A percentile compares a stretch with the other conserved stretches of the same genome.
phyloP scores from a whole-genome alignment of 1,139 yeast species.

The Hanseniaspora uvarum region DNA sequence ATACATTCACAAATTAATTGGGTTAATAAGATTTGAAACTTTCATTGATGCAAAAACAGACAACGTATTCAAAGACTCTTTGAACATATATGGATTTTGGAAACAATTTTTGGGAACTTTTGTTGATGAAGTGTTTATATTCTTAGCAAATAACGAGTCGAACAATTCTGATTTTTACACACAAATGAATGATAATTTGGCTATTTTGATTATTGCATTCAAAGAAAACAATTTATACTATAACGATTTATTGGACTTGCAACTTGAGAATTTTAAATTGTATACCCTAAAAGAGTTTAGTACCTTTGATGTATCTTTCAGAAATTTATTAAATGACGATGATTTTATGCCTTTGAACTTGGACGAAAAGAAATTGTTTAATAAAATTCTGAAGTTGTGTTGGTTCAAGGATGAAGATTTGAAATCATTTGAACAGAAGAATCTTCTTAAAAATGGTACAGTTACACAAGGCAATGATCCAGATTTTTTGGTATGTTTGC shows the following conservation, averaged over 20 bases:
- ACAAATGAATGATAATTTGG: constrained; percentile 49
- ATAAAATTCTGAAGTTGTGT: constrained; percentile 50
- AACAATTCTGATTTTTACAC: constrained; percentile 33
- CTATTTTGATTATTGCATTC: constrained; percentile 66
- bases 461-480: constrained; percentile 18
- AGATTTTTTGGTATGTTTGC: constrained; percentile 61
- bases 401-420: constrained; percentile 54
- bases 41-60: constrained; percentile 50
- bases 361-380: constrained; percentile 49
- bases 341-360: constrained; percentile 82
- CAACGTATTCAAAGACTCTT: constrained; percentile 45
- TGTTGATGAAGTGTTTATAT: constrained; percentile 42
- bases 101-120: constrained; percentile 53
- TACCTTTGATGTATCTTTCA: constrained; percentile 54
- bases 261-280: constrained; percentile 36
- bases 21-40: constrained; percentile 70
- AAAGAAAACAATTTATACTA: constrained; percentile 58
- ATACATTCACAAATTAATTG: constrained; percentile 55
- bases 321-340: constrained; percentile 58
- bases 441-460: constrained; percentile 26
- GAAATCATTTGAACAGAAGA: constrained; percentile 34
- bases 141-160: constrained; percentile 28
- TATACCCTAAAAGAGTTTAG: constrained; percentile 22
- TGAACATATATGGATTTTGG: constrained; percentile 60
- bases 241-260: constrained; percentile 32